Evolutionary conservation across 805 yeast species (phyloP).

Genomic region (Candida ovalis): DNA sequence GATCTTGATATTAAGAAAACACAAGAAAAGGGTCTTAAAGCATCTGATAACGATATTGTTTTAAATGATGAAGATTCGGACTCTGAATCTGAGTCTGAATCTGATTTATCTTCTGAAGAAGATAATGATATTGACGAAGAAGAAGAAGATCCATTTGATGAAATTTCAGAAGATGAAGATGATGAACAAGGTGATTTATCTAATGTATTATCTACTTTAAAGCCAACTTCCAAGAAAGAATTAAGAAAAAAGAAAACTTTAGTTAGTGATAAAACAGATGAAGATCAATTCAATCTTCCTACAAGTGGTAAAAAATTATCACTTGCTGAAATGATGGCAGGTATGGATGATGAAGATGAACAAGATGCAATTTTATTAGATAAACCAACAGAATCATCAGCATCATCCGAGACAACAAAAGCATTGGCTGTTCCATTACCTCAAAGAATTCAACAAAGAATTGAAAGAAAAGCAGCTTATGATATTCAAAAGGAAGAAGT

Average conservation of each 20-base stretch:
- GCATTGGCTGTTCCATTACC: conserved; percentile 82
- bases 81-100: conserved; percentile 10
- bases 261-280: conserved; percentile 51
- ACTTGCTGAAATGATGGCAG: conserved; percentile 63
- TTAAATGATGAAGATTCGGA: conserved; percentile 27
- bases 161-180: conserved; percentile 25
- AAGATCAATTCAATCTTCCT: conserved; percentile 69
- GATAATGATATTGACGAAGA: conserved; percentile 25
- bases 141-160: conserved; percentile 27
- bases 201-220: conserved; percentile 41
- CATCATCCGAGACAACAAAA: conserved; percentile 20
- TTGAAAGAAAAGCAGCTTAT: conserved; percentile 86
- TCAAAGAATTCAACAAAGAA: conserved; percentile 75
- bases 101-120: conserved; percentile 19
- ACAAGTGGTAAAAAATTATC: conserved; percentile 56
- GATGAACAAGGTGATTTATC: conserved; percentile 34
- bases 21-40: conserved; percentile 17
- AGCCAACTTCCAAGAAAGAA: conserved; percentile 31
- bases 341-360: conserved; percentile 41
- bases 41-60: conserved; percentile 26
- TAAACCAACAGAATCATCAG: conserved; percentile 15
- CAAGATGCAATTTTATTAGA: conserved; percentile 48
- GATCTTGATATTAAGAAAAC: conserved; percentile 41
- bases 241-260: conserved; percentile 43
- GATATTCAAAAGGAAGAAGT: conserved; percentile 85